Evolutionary conservation across 306 rosid species (phyloP).

Genomic region (Rosa chinensis): DNA sequence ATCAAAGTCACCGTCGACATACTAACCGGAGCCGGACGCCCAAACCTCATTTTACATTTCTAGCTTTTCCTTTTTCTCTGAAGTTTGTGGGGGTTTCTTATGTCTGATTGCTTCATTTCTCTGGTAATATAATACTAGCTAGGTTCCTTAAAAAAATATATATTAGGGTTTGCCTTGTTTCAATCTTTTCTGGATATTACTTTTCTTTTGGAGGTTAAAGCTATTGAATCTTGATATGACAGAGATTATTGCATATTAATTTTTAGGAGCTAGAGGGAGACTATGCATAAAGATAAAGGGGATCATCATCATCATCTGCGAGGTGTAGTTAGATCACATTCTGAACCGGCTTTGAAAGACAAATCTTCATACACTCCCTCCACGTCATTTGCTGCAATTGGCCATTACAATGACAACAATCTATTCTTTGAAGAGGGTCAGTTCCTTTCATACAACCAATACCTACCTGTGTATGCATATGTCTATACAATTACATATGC

Average conservation of each 20-base stretch:
- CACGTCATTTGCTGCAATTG: slow-evolving; percentile 2
- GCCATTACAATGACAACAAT: background rate
- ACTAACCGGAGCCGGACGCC: background rate
- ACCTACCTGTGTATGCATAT: background rate
- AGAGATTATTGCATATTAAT: background rate
- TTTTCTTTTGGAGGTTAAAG: background rate
- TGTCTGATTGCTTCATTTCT: background rate
- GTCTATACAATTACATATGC: no score
- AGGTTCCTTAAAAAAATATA: background rate
- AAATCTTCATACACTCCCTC: slow-evolving; percentile 9
- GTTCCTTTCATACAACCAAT: background rate
- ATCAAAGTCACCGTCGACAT: background rate
- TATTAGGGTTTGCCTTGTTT: background rate
- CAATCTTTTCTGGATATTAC: background rate
- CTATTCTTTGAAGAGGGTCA: slow-evolving; percentile 12
- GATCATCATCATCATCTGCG: background rate
- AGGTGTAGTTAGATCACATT: slow-evolving; percentile 16
- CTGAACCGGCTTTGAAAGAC: slow-evolving; percentile 15
- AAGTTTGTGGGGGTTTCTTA: background rate
- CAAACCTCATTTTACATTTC: slow-evolving; percentile 3
- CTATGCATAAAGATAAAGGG: slow-evolving; percentile 1
- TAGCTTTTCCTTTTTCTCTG: background rate
- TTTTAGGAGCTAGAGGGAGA: background rate
- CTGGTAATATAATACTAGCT: background rate
- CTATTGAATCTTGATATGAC: background rate